Evolutionary conservation across 2,329 filamentous ascomycete genomes (phyloP).

Genomic region (Dothistroma pini): DNA sequence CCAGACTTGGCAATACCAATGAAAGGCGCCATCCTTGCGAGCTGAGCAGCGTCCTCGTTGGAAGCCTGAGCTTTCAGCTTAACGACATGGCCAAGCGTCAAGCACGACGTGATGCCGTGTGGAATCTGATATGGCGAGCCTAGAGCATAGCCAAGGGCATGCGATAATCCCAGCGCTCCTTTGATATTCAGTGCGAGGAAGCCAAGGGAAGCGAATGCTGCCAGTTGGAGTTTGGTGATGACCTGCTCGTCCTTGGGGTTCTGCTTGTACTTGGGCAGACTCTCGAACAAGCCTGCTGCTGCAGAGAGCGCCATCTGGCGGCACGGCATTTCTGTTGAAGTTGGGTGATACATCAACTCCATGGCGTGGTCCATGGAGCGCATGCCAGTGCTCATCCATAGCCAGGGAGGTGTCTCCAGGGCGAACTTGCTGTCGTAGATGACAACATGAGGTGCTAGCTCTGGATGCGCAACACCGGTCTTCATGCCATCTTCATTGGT

Average conservation of each 20-base stretch:
- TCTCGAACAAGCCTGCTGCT: slow-evolving; percentile 46
- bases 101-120: slow-evolving; percentile 54
- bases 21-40: slow-evolving; percentile 45
- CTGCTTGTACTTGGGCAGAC: slow-evolving; percentile 47
- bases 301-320: slow-evolving; percentile 46
- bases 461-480: slow-evolving; percentile 41
- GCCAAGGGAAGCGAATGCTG: slow-evolving; percentile 49
- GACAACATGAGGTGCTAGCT: slow-evolving; percentile 47
- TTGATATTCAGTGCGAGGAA: slow-evolving; percentile 51
- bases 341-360: slow-evolving; percentile 52
- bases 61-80: slow-evolving; percentile 49
- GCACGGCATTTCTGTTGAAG: slow-evolving; percentile 49
- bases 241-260: slow-evolving; percentile 45
- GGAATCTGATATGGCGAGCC: slow-evolving; percentile 55
- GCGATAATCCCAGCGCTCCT: slow-evolving; percentile 48
- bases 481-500: slow-evolving; percentile 50
- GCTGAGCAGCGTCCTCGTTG: slow-evolving; percentile 43
- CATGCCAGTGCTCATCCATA: slow-evolving; percentile 52
- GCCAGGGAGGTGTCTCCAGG: slow-evolving; percentile 47
- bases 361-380: slow-evolving; percentile 55
- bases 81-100: slow-evolving; percentile 54
- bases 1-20: slow-evolving; percentile 40
- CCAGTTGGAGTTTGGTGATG: slow-evolving; percentile 52
- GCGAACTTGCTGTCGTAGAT: slow-evolving; percentile 54
- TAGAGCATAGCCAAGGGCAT: slow-evolving; percentile 47